These are phyloP conservation scores for Alternaria metachromatica DNA, from an alignment of 2,329 filamentous ascomycete species.

Conservation along the genomic window DNA sequence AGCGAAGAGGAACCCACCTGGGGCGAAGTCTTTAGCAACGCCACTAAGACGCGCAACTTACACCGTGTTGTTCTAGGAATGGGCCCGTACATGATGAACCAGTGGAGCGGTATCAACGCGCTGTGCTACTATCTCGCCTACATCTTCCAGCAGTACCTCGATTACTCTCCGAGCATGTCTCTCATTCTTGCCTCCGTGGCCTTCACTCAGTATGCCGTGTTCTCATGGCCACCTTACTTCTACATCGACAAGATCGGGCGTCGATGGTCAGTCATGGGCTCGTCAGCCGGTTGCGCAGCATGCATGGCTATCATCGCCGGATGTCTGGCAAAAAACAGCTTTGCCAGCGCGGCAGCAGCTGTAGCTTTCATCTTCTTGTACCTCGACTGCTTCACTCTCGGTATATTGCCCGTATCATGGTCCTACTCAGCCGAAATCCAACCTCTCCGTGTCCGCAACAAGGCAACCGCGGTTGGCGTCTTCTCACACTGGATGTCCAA, in stretches of 20 bases:
- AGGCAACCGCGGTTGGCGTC: slow-evolving; percentile 58
- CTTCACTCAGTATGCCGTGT: slow-evolving; percentile 53
- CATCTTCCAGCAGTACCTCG: slow-evolving; percentile 49
- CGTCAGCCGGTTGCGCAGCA: slow-evolving; percentile 39
- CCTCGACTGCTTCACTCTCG: slow-evolving; percentile 29
- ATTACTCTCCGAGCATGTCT: slow-evolving; percentile 34
- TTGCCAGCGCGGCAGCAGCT: slow-evolving; percentile 39
- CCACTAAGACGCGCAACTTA: slow-evolving; percentile 44
- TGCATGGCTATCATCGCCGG: slow-evolving; percentile 47
- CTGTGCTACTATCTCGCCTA: slow-evolving; percentile 49
- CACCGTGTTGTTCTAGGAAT: slow-evolving; percentile 48
- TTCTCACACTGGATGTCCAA: slow-evolving; percentile 58
- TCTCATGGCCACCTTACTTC: slow-evolving; percentile 50
- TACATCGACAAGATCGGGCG: slow-evolving; percentile 57
- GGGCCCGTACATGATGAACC: slow-evolving; percentile 52
- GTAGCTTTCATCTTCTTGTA: slow-evolving; percentile 50
- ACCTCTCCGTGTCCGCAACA: slow-evolving; percentile 56
- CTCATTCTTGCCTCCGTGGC: slow-evolving; percentile 49
- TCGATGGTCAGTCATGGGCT: slow-evolving; percentile 35
- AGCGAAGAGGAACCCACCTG: slow-evolving; percentile 42
- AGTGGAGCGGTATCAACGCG: slow-evolving; percentile 41
- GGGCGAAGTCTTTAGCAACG: slow-evolving; percentile 47
- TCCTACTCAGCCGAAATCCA: slow-evolving; percentile 59
- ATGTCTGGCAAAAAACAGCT: slow-evolving; percentile 32
- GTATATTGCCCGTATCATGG: slow-evolving; percentile 53